Conservation (phyloP, 805 yeast species). For the Saccharomycopsis microspora region DNA sequence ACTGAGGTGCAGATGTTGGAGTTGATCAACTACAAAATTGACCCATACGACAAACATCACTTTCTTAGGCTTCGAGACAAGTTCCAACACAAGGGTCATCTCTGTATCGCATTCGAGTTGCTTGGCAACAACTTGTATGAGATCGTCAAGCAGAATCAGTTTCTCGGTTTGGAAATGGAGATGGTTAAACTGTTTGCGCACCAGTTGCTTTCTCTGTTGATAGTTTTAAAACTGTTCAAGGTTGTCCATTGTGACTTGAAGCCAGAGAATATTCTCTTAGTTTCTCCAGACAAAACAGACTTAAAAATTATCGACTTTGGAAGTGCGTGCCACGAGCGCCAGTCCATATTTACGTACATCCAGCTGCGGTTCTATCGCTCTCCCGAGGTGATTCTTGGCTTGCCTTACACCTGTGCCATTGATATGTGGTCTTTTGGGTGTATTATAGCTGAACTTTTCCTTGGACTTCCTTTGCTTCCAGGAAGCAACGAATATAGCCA, state of each 20-base stretch:
- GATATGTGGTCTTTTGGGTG: conserved; percentile 98
- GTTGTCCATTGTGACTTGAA: conserved; percentile 94
- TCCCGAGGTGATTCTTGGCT: conserved; percentile 87
- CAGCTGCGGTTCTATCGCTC: conserved; percentile 90
- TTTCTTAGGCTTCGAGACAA: conserved; percentile 75
- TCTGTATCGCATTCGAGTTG: conserved; percentile 87
- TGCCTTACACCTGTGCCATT: conserved; percentile 85
- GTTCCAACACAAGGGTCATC: conserved; percentile 83
- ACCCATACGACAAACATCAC: conserved; percentile 61
- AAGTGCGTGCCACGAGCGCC: conserved; percentile 85
- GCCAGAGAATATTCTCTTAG: conserved; percentile 85
- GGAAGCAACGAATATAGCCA: conserved; percentile 93
- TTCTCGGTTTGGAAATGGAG: conserved; percentile 76
- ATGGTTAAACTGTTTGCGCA: conserved; percentile 66
- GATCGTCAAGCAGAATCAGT: conserved; percentile 83
- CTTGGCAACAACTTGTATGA: conserved; percentile 84
- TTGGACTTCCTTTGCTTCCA: conserved; percentile 90
- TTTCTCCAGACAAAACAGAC: conserved; percentile 71
- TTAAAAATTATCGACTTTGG: conserved; percentile 95
- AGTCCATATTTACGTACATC: conserved; percentile 81
- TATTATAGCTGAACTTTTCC: conserved; percentile 77
- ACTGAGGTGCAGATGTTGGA: conserved; percentile 85
- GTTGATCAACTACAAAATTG: conserved; percentile 59
- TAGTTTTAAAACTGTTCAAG: conserved; percentile 69
- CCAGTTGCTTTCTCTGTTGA: conserved; percentile 73